phyloP scores from a whole-genome alignment of 75 land plant species.

The Ceratopteris richardii region DNA sequence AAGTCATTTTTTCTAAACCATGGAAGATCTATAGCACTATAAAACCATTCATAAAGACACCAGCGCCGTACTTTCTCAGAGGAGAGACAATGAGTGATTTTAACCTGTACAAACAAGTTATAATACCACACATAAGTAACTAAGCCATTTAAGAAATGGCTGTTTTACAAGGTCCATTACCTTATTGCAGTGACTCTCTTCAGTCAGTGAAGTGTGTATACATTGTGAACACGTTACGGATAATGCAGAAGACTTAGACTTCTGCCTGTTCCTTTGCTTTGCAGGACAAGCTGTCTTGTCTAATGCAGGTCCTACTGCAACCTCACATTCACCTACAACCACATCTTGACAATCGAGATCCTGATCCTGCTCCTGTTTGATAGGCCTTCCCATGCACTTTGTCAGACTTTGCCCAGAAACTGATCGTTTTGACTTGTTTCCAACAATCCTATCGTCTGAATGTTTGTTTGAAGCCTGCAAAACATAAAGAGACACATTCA shows the following conservation, averaged over 20 bases:
- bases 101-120: constrained; percentile 33
- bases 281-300: neutral
- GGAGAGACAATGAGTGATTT: constrained; percentile 55
- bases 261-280: neutral
- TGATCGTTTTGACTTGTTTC: neutral
- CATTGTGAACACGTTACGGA: neutral
- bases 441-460: neutral
- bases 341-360: neutral
- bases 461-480: neutral
- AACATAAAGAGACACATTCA: no score
- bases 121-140: no score
- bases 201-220: neutral
- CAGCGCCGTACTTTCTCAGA: constrained; percentile 60
- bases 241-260: neutral
- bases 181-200: neutral
- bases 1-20: constrained; percentile 93
- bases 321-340: neutral
- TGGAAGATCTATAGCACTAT: constrained; percentile 96
- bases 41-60: constrained; percentile 96
- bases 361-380: constrained; percentile 7
- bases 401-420: neutral
- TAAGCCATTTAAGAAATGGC: neutral
- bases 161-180: constrained; percentile 1
- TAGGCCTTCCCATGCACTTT: neutral
- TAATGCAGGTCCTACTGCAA: neutral